These are phyloP conservation scores for Amylocarpus encephaloides DNA, from an alignment of 2,329 filamentous ascomycete genomes.

Conservation along the genomic window DNA sequence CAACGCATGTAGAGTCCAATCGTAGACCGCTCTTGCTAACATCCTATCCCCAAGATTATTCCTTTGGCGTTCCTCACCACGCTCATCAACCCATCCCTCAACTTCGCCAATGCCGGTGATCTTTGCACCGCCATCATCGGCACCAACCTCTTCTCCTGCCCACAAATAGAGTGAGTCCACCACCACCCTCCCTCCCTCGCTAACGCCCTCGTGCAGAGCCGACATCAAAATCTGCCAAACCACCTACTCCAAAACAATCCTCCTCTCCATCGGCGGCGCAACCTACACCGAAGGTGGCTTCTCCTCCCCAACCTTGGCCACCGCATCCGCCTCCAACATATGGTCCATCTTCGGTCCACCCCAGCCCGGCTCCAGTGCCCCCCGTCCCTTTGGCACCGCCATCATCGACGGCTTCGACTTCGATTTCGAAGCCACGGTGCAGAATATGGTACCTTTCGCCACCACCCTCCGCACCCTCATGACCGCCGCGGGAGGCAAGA, in stretches of 20 bases:
- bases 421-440: conserved; percentile 57
- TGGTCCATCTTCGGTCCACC: conserved; percentile 67
- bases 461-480: conserved; percentile 49
- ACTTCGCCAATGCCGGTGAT: conserved; percentile 60
- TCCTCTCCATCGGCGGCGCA: conserved; percentile 33
- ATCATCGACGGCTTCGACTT: conserved; percentile 71
- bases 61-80: conserved; percentile 56
- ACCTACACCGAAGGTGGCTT: conserved; percentile 67
- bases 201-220: conserved; percentile 7
- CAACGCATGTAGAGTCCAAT: conserved; percentile 33
- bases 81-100: conserved; percentile 48
- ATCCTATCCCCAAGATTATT: conserved; percentile 43
- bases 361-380: conserved; percentile 35
- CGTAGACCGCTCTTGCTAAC: background rate
- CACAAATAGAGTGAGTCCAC: conserved; percentile 54
- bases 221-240: conserved; percentile 8
- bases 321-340: conserved; percentile 51
- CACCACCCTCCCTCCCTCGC: background rate
- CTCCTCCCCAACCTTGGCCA: conserved; percentile 43
- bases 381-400: conserved; percentile 61
- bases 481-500: conserved; percentile 43
- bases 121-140: conserved; percentile 53
- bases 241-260: conserved; percentile 1
- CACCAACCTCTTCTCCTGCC: conserved; percentile 53
- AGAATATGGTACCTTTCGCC: conserved; percentile 57